Evolutionary conservation across 148 eudicot genomes (phyloP).

Genomic region (Heliosperma pusillum): DNA sequence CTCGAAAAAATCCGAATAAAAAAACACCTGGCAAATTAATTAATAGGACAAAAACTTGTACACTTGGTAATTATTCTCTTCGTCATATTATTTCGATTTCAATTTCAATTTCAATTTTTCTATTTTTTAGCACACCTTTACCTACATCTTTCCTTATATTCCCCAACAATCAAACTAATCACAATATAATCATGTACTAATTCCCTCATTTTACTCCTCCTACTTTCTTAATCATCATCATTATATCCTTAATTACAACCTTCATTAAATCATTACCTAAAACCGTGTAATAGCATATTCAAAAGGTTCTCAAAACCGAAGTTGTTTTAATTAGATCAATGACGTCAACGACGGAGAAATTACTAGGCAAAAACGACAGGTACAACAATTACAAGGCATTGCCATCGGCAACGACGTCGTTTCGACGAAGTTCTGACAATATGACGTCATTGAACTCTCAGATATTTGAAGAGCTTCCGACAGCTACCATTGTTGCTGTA

Average conservation of each 20-base stretch:
- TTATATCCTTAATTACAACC: too few relatives aligned
- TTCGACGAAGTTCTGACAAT: constrained; percentile 31
- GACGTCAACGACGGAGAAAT: constrained; percentile 35
- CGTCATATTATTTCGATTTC: neutral
- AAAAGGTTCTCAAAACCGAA: too few relatives aligned
- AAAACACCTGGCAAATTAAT: neutral
- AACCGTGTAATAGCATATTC: too few relatives aligned
- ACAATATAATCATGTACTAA: neutral
- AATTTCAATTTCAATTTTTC: too few relatives aligned
- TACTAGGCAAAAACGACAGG: constrained; percentile 27
- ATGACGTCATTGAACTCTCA: constrained; percentile 10
- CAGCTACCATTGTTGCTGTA: constrained; percentile 67
- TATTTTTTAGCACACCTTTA: neutral
- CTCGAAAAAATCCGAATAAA: neutral
- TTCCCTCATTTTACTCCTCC: neutral
- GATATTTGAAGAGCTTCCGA: constrained; percentile 83
- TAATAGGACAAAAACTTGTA: neutral
- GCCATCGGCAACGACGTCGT: constrained; percentile 29
- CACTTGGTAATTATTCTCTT: neutral
- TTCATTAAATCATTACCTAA: too few relatives aligned
- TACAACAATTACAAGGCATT: constrained; percentile 23
- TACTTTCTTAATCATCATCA: neutral
- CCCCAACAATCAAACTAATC: too few relatives aligned
- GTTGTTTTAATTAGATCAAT: neutral
- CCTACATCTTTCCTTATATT: neutral